These are phyloP conservation scores for Russula virescens DNA, from an alignment of 768 basidiomycete species.

Conservation along the genomic window DNA sequence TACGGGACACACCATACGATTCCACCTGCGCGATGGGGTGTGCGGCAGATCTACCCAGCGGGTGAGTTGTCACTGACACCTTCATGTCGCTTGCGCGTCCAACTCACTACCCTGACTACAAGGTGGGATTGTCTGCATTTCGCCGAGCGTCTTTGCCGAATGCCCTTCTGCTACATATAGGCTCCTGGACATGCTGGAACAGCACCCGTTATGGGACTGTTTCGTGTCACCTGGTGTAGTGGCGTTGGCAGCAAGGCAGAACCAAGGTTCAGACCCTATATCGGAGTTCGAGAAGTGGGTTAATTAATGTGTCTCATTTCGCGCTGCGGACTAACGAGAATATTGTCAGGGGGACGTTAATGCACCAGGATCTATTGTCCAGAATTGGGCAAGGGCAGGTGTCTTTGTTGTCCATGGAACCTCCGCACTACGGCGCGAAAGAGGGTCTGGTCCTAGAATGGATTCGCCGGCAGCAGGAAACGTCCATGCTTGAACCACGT, in stretches of 20 bases:
- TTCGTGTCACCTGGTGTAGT: constrained; percentile 63
- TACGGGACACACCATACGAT: constrained; percentile 61
- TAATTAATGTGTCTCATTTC: neutral
- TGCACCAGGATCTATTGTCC: constrained; percentile 33
- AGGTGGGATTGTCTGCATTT: constrained; percentile 71
- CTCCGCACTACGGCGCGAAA: constrained; percentile 33
- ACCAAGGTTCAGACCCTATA: constrained; percentile 27
- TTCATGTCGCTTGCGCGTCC: neutral
- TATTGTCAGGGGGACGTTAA: constrained; percentile 24
- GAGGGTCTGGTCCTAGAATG: constrained; percentile 7
- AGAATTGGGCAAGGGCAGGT: constrained; percentile 53
- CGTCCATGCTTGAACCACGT: constrained; percentile 29
- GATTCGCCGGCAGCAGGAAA: constrained; percentile 13
- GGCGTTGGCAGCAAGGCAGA: constrained; percentile 45
- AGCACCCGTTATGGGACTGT: constrained; percentile 63
- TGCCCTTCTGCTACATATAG: constrained; percentile 45
- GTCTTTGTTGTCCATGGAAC: constrained; percentile 44
- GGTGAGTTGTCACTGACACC: constrained; percentile 40
- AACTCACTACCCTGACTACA: constrained; percentile 27
- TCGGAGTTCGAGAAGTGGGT: constrained; percentile 22
- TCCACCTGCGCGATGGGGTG: constrained; percentile 49
- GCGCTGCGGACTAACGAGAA: neutral
- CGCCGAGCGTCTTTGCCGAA: constrained; percentile 51
- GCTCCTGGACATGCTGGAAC: constrained; percentile 44
- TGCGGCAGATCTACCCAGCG: constrained; percentile 60